These are phyloP conservation scores for Solanum hybrid DNA, from an alignment of 305 asterid genomes.

Conservation along the genomic window DNA sequence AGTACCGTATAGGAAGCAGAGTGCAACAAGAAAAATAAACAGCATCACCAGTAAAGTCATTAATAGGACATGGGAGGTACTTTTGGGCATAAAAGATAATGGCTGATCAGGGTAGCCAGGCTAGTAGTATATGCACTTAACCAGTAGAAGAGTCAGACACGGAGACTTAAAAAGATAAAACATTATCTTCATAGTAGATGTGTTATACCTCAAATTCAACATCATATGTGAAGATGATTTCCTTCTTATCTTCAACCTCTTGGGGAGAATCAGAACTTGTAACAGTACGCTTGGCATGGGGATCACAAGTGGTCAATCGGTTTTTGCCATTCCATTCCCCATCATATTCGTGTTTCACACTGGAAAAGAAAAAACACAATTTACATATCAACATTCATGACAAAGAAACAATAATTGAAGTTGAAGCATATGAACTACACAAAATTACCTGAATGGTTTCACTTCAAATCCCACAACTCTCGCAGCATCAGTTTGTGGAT, in stretches of 20 bases:
- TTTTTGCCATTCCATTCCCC: constrained; percentile 52
- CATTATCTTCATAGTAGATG: not conserved
- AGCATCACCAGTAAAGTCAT: not conserved
- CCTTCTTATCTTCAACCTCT: constrained; percentile 66
- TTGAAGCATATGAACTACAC: not conserved
- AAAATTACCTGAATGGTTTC: constrained; percentile 55
- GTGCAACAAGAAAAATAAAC: not conserved
- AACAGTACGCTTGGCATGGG: constrained; percentile 72
- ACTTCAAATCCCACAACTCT: constrained; percentile 93
- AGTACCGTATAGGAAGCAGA: not conserved
- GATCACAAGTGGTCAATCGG: constrained; percentile 67
- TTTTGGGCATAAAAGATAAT: not conserved
- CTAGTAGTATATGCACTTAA: not conserved
- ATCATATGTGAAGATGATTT: constrained; percentile 80
- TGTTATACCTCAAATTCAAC: constrained; percentile 68
- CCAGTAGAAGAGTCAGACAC: not conserved
- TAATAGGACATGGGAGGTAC: not conserved
- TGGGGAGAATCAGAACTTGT: constrained; percentile 70
- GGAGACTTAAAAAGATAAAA: not conserved
- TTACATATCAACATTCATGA: constrained; percentile 7
- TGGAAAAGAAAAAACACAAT: constrained; percentile 12
- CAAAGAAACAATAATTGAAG: not conserved
- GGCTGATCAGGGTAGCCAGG: not conserved
- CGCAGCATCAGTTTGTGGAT: constrained; percentile 57
- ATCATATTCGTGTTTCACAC: constrained; percentile 76